Conservation (phyloP, 1,139 yeast genomes). For the Zygosaccharomyces sapae region DNA sequence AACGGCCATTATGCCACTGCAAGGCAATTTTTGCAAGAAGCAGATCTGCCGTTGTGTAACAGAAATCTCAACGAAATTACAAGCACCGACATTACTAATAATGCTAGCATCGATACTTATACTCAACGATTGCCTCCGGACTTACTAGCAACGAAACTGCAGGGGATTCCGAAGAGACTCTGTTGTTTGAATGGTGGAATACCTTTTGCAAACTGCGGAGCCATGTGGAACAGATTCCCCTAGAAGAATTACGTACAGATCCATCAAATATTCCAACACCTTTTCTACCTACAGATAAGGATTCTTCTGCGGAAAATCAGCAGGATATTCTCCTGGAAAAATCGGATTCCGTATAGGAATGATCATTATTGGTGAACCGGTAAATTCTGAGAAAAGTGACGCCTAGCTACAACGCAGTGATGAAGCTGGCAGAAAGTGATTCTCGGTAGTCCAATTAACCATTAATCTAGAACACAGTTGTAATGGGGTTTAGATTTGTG, state of each 20-base stretch:
- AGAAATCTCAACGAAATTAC: constrained; percentile 13
- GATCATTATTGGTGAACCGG: too few relatives aligned
- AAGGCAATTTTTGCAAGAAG: constrained; percentile 43
- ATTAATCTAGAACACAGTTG: too few relatives aligned
- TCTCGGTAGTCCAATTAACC: too few relatives aligned
- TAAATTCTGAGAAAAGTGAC: too few relatives aligned
- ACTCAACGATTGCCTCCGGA: constrained; percentile 16
- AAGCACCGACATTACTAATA: not conserved
- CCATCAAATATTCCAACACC: not conserved
- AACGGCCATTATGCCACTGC: constrained; percentile 52
- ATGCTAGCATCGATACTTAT: constrained; percentile 10
- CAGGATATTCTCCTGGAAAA: not conserved
- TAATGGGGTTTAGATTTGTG: too few relatives aligned
- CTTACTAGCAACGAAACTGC: constrained; percentile 39
- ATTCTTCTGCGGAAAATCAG: not conserved
- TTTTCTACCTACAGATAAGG: not conserved
- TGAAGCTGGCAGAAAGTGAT: too few relatives aligned
- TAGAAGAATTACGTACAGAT: constrained; percentile 24
- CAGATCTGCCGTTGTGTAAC: constrained; percentile 38
- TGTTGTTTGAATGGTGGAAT: constrained; percentile 56
- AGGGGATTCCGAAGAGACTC: constrained; percentile 42
- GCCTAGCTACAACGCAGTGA: too few relatives aligned
- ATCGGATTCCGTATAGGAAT: not conserved
- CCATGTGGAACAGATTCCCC: constrained; percentile 35
- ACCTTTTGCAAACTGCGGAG: constrained; percentile 48